phyloP scores from a whole-genome alignment of 257 asterid species.

The Rubia yunnanensis region DNA sequence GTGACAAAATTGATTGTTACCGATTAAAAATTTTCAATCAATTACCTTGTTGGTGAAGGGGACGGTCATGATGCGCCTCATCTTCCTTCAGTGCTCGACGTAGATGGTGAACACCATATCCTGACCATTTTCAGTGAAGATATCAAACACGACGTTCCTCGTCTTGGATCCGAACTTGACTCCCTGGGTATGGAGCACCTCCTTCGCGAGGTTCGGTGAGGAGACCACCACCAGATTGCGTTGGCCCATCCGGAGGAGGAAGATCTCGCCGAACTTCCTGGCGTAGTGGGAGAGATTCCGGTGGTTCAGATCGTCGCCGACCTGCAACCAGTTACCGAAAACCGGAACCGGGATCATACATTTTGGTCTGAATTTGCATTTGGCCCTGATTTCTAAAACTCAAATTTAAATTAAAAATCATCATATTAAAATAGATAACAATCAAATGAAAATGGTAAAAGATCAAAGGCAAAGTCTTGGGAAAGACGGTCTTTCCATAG shows the following conservation, averaged over 20 bases:
- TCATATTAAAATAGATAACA: no score
- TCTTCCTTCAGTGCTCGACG: conserved; percentile 96
- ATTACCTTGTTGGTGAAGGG: no score
- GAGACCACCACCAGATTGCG: conserved; percentile 74
- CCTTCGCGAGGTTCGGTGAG: conserved; percentile 71
- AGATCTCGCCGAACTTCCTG: conserved; percentile 58
- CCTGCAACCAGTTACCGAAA: conserved; percentile 71
- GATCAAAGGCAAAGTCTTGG: no score
- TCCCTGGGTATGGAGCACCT: conserved; percentile 83
- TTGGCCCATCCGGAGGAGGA: conserved; percentile 82
- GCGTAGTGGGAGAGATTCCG: conserved; percentile 56
- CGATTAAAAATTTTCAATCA: no score
- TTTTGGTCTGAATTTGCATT: no score
- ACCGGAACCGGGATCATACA: no score
- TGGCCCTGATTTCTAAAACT: no score
- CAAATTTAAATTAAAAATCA: no score
- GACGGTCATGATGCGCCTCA: no score
- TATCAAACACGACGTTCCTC: conserved; percentile 74
- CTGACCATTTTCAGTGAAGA: conserved; percentile 81
- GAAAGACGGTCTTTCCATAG: no score
- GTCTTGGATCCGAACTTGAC: conserved; percentile 87
- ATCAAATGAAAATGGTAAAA: no score
- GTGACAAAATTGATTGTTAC: no score
- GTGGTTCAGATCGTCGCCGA: conserved; percentile 86
- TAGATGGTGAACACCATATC: conserved; percentile 92